Conservation (phyloP, 1,284 basidiomycete species). For the Apiotrichum mycotoxinovorans region DNA sequence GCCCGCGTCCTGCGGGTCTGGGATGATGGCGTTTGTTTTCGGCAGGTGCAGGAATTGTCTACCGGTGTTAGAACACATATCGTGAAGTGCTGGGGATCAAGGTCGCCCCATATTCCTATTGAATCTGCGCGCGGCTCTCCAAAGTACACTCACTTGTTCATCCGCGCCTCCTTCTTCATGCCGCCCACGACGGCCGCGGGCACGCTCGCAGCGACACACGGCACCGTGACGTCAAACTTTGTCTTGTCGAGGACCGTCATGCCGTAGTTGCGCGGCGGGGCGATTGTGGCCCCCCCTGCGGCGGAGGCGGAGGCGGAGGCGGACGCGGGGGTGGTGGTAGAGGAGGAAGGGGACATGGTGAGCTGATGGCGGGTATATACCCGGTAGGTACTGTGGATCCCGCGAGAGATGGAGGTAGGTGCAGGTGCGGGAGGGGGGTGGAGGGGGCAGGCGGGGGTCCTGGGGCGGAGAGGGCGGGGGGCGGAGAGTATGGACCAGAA, state of each 20-base stretch:
- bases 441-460: too few relatives aligned
- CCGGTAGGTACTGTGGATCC: too few relatives aligned
- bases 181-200: constrained; percentile 58
- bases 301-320: too few relatives aligned
- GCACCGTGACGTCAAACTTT: constrained; percentile 62
- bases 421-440: too few relatives aligned
- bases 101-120: neutral
- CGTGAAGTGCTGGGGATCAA: too few relatives aligned
- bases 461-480: neutral
- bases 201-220: constrained; percentile 65
- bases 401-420: too few relatives aligned
- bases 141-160: constrained; percentile 60
- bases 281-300: neutral
- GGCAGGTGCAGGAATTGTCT: constrained; percentile 64
- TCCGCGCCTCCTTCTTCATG: constrained; percentile 57
- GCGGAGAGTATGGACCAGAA: neutral
- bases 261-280: constrained; percentile 42
- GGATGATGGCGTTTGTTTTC: constrained; percentile 60
- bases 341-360: constrained; percentile 4
- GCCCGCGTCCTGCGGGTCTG: constrained; percentile 54
- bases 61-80: constrained; percentile 14
- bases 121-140: neutral
- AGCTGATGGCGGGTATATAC: too few relatives aligned
- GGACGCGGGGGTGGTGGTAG: neutral
- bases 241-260: constrained; percentile 58